These are phyloP conservation scores for Dysphania ambrosioides DNA, from an alignment of 148 eudicot species.

Conservation along the genomic window DNA sequence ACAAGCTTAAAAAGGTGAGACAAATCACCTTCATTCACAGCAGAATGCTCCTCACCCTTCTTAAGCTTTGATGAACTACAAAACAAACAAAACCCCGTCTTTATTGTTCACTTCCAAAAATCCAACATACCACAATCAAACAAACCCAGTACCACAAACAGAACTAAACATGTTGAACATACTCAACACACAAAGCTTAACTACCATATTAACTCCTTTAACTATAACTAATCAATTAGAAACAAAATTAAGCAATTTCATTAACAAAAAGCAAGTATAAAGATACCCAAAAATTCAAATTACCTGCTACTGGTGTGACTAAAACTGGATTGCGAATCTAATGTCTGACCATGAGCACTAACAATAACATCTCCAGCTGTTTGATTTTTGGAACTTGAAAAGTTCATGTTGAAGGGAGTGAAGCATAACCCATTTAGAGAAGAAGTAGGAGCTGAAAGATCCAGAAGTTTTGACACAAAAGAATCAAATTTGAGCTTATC, in stretches of 20 bases:
- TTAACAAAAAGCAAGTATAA: too few relatives aligned
- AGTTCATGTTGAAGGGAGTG: conserved; percentile 32
- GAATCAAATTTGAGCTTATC: conserved; percentile 32
- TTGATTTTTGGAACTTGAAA: conserved; percentile 30
- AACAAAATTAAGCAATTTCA: neutral
- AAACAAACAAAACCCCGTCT: conserved; percentile 21
- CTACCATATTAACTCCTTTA: too few relatives aligned
- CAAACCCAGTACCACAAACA: neutral
- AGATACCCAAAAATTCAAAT: conserved; percentile 16
- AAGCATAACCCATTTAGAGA: conserved; percentile 35
- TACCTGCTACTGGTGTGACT: conserved; percentile 53
- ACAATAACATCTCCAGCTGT: conserved; percentile 24
- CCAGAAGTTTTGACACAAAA: conserved; percentile 38
- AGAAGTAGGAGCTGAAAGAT: conserved; percentile 38
- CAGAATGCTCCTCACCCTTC: conserved; percentile 33
- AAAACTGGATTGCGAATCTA: conserved; percentile 21
- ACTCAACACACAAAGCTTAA: too few relatives aligned
- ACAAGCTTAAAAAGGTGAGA: conserved; percentile 58
- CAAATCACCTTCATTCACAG: conserved; percentile 56
- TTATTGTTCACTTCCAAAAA: conserved; percentile 4
- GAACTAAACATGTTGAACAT: neutral
- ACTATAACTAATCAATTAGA: too few relatives aligned
- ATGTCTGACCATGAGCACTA: conserved; percentile 25
- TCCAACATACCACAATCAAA: neutral
- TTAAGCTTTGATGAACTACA: conserved; percentile 43